Percentiles rank a stretch among this genome's conserved stretches.
Conservation (phyloP, 306 rosid genomes). For the Geum urbanum region DNA sequence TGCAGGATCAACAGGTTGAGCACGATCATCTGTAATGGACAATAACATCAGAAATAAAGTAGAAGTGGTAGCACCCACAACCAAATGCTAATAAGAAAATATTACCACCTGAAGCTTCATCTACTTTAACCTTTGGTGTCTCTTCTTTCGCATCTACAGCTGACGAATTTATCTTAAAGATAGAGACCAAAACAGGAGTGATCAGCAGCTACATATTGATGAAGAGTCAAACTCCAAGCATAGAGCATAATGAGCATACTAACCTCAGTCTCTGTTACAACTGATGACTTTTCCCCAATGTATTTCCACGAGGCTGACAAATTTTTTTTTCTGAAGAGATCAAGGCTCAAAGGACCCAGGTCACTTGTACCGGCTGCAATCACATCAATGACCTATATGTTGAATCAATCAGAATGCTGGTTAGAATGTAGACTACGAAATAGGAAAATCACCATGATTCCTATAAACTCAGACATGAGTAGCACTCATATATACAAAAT, state of each 20-base stretch:
- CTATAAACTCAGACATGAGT: slow-evolving; percentile 19
- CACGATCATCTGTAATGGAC: slow-evolving; percentile 40
- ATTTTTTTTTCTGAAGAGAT: slow-evolving; percentile 62
- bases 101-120: slow-evolving; percentile 44
- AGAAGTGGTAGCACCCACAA: neutral
- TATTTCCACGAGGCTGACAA: slow-evolving; percentile 76
- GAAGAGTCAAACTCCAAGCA: slow-evolving; percentile 14
- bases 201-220: slow-evolving; percentile 10
- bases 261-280: slow-evolving; percentile 50
- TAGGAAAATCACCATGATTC: slow-evolving; percentile 16
- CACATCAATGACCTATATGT: slow-evolving; percentile 71
- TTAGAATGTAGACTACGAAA: slow-evolving; percentile 11
- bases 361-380: slow-evolving; percentile 67
- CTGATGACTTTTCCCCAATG: slow-evolving; percentile 42
- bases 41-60: slow-evolving; percentile 16
- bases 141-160: slow-evolving; percentile 42
- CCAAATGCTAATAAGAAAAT: neutral
- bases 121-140: slow-evolving; percentile 34
- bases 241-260: slow-evolving; percentile 36
- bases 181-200: neutral
- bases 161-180: slow-evolving; percentile 33
- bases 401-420: slow-evolving; percentile 28
- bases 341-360: slow-evolving; percentile 82
- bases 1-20: slow-evolving; percentile 36
- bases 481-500: slow-evolving; percentile 13